Percentiles rank a stretch among this genome's conserved stretches.
phyloP scores from a whole-genome alignment of 108 stramenopile species.

The Nitzschia putrida region DNA sequence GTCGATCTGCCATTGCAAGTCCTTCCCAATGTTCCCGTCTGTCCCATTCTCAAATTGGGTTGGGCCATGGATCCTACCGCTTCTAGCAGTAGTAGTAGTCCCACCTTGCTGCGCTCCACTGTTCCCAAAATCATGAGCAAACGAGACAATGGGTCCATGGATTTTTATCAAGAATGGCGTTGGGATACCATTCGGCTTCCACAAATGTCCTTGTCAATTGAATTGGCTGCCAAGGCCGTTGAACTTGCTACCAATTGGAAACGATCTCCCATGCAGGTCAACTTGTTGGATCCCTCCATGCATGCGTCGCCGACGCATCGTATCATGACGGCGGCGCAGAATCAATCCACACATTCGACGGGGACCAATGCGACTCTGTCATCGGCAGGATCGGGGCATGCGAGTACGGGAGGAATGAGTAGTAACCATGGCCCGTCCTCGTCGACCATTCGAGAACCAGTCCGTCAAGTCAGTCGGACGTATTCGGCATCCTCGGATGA shows the following conservation, averaged over 20 bases:
- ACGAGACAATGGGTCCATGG: constrained; percentile 57
- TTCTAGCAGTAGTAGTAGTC: constrained; percentile 12
- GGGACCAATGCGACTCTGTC: background rate
- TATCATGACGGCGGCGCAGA: background rate
- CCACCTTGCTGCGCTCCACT: constrained; percentile 41
- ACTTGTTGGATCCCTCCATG: background rate
- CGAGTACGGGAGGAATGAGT: background rate
- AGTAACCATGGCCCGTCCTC: background rate
- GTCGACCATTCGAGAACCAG: background rate
- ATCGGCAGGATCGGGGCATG: background rate
- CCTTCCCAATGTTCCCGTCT: constrained; percentile 66
- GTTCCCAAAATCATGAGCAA: constrained; percentile 43
- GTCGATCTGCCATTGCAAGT: constrained; percentile 71
- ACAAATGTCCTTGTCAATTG: constrained; percentile 49
- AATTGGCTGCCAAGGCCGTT: constrained; percentile 56
- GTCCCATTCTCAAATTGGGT: constrained; percentile 74
- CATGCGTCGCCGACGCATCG: background rate
- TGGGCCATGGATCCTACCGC: constrained; percentile 38
- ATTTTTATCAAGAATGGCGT: constrained; percentile 82
- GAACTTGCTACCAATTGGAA: constrained; percentile 38
- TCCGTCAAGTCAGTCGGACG: constrained; percentile 14
- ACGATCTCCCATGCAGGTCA: constrained; percentile 31
- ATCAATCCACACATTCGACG: background rate
- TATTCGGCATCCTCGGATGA: constrained; percentile 14
- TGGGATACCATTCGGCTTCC: constrained; percentile 64